Percentiles rank a stretch among this genome's conserved stretches.
phyloP scores from a whole-genome alignment of 192 early-diverging fungal genomes.

The Rhizophagus prolifer region DNA sequence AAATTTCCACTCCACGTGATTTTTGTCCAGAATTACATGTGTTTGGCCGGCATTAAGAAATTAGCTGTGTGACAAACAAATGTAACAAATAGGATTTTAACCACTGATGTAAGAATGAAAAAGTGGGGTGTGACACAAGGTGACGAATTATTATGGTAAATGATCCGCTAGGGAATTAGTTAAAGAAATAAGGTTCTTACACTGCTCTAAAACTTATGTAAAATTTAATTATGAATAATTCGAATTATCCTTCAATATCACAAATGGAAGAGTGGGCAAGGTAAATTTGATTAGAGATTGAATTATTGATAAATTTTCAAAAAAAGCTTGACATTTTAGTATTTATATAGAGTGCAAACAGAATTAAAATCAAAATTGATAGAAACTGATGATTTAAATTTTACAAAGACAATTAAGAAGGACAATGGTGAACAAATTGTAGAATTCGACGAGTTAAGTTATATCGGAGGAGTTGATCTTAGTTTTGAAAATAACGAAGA shows the following conservation, averaged over 20 bases:
- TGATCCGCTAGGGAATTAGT: too few species aligned
- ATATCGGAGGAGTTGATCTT: slow-evolving; percentile 75
- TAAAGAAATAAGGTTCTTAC: too few species aligned
- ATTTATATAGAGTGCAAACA: slow-evolving; percentile 11
- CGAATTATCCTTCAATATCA: background rate
- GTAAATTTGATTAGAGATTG: background rate
- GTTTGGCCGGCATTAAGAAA: too few species aligned
- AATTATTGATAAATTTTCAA: background rate
- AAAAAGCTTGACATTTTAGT: background rate
- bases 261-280: slow-evolving; percentile 19
- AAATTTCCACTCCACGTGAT: too few species aligned
- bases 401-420: slow-evolving; percentile 4
- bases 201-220: too few species aligned
- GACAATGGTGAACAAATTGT: background rate
- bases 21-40: too few species aligned
- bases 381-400: slow-evolving; percentile 16
- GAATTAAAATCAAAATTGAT: slow-evolving; percentile 25
- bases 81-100: too few species aligned
- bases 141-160: too few species aligned
- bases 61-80: too few species aligned
- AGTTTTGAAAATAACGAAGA: slow-evolving; percentile 56
- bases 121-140: too few species aligned
- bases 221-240: background rate
- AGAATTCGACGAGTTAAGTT: slow-evolving; percentile 37
- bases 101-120: too few species aligned